Percentiles rank a stretch among this genome's conserved stretches.
Conservation (phyloP, 352 stramenopile species). For the Pythium oligandrum region DNA sequence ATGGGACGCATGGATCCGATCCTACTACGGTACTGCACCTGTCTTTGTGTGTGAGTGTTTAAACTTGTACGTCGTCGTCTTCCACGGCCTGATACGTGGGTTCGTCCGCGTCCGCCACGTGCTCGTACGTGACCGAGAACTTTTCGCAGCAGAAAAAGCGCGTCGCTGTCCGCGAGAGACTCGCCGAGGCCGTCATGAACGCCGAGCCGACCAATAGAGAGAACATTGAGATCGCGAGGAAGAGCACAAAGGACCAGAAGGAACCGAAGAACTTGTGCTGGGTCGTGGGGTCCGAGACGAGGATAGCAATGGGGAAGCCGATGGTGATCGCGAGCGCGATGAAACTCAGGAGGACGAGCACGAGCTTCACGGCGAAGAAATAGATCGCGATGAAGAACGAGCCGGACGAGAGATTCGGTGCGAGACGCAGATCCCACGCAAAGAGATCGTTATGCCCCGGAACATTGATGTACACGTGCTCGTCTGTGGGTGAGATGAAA, state of each 20-base stretch:
- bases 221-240: slow-evolving; percentile 33
- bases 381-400: slow-evolving; percentile 69
- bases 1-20: too few species aligned
- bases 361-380: slow-evolving; percentile 53
- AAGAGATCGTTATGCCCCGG: slow-evolving; percentile 17
- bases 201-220: slow-evolving; percentile 44
- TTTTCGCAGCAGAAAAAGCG: slow-evolving; percentile 63
- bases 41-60: background rate
- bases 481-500: slow-evolving; percentile 5
- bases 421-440: slow-evolving; percentile 33
- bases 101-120: background rate
- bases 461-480: slow-evolving; percentile 39
- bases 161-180: slow-evolving; percentile 38
- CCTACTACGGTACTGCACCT: slow-evolving; percentile 11
- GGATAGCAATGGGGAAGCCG: slow-evolving; percentile 20
- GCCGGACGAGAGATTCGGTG: slow-evolving; percentile 48
- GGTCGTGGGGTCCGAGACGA: slow-evolving; percentile 8
- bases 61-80: too few species aligned
- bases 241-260: slow-evolving; percentile 24
- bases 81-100: background rate
- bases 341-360: slow-evolving; percentile 35
- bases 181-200: slow-evolving; percentile 46
- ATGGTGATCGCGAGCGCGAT: slow-evolving; percentile 28
- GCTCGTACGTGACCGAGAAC: slow-evolving; percentile 18
- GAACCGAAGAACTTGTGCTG: slow-evolving; percentile 17